phyloP scores from a whole-genome alignment of 345 rosid genomes.

The Raphanus sativus region DNA sequence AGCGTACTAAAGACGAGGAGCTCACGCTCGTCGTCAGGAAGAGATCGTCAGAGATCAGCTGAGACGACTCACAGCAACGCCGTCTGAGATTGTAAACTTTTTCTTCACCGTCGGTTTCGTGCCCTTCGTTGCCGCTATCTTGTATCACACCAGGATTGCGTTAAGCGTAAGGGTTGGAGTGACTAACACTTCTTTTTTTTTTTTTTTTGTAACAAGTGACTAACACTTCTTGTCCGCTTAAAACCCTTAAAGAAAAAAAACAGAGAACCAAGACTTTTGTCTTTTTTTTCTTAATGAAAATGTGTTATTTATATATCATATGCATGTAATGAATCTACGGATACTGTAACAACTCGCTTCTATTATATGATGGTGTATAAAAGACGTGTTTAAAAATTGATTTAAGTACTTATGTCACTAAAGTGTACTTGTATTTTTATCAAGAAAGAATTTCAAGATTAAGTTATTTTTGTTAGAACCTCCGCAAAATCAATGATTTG shows the following conservation, averaged over 20 bases:
- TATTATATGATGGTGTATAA: no score
- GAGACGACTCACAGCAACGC: slow-evolving; percentile 26
- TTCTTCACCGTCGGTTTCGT: slow-evolving; percentile 38
- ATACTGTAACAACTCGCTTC: no score
- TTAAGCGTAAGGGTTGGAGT: slow-evolving; percentile 52
- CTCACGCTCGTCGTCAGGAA: background rate
- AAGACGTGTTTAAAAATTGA: no score
- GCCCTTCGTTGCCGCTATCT: slow-evolving; percentile 57
- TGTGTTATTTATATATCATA: background rate
- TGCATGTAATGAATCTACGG: no score
- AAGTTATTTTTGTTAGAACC: no score
- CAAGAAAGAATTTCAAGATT: no score
- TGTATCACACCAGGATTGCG: slow-evolving; percentile 65
- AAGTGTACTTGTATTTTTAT: no score
- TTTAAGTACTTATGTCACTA: no score
- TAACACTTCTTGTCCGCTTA: slow-evolving; percentile 62
- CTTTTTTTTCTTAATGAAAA: background rate
- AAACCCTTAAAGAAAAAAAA: slow-evolving; percentile 38
- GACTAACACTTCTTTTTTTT: no score
- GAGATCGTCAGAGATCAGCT: slow-evolving; percentile 29
- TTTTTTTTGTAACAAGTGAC: no score
- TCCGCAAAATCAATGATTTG: no score
- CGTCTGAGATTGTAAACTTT: slow-evolving; percentile 68
- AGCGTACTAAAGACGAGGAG: slow-evolving; percentile 53
- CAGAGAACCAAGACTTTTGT: background rate